phyloP scores from a whole-genome alignment of 495 filamentous ascomycete genomes.

The Astrocystis sublimbata region DNA sequence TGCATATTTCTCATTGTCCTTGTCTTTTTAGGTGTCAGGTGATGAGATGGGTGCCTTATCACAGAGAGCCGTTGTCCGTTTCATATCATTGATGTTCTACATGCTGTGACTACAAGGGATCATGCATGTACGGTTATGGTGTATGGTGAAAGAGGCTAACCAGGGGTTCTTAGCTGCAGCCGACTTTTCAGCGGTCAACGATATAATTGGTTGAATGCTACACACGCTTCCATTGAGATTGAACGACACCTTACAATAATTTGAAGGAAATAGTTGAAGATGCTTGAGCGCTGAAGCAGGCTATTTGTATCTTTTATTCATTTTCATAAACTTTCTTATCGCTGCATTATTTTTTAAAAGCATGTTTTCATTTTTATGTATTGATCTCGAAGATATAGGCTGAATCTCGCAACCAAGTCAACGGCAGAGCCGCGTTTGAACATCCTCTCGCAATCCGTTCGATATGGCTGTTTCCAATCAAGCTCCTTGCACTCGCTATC shows the following conservation, averaged over 20 bases:
- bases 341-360: background rate
- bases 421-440: constrained; percentile 13
- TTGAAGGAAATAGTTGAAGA: background rate
- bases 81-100: background rate
- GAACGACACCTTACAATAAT: background rate
- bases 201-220: background rate
- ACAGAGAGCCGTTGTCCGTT: background rate
- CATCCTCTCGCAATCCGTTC: no score
- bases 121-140: background rate
- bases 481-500: constrained; percentile 17
- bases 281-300: background rate
- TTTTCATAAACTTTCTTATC: background rate
- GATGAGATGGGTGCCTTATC: background rate
- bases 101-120: background rate
- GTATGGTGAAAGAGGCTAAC: background rate
- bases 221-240: background rate
- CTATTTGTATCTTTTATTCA: no score
- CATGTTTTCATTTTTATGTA: background rate
- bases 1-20: background rate
- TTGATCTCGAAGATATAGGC: background rate
- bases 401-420: background rate
- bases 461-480: constrained; percentile 4
- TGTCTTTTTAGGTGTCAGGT: no score
- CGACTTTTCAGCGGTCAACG: background rate
- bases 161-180: background rate